A percentile compares a stretch with the other conserved stretches of the same genome.
These are phyloP conservation scores for Pichia nanzhaoensis DNA, from an alignment of 805 yeast species.

Conservation along the genomic window DNA sequence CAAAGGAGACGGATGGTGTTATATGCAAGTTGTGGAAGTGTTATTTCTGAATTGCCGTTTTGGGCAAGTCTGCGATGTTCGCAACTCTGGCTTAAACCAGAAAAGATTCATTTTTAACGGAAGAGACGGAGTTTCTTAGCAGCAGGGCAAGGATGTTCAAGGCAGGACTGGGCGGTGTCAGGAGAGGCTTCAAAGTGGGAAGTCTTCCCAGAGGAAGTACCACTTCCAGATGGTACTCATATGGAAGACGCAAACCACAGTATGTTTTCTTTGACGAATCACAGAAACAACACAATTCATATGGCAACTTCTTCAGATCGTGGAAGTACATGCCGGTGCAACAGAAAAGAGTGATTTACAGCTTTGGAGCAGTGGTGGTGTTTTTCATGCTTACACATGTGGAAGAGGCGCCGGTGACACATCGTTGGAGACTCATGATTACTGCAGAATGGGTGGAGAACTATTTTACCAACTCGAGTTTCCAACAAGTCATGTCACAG, in stretches of 20 bases:
- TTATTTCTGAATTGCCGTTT: constrained; percentile 1
- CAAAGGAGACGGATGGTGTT: no score
- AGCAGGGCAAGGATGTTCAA: no score
- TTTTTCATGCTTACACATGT: constrained; percentile 45
- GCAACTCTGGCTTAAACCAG: no score
- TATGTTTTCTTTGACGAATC: constrained; percentile 23
- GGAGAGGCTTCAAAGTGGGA: no score
- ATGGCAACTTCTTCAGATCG: neutral
- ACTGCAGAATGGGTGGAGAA: constrained; percentile 59
- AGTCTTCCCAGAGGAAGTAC: neutral
- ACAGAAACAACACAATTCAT: neutral
- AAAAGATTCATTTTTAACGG: no score
- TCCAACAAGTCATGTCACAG: constrained; percentile 51
- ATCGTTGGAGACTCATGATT: constrained; percentile 65
- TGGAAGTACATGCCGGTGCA: constrained; percentile 10
- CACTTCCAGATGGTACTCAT: neutral
- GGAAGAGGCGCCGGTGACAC: constrained; percentile 77
- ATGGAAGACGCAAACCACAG: constrained; percentile 11
- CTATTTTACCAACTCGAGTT: constrained; percentile 56
- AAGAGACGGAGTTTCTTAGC: no score
- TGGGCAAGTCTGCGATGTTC: neutral
- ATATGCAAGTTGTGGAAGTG: no score
- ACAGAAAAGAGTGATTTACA: constrained; percentile 12
- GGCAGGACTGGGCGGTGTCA: no score
- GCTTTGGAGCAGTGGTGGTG: constrained; percentile 10